Evolutionary conservation across 306 rosid species (phyloP).

Genomic region (Coriaria nepalensis): DNA sequence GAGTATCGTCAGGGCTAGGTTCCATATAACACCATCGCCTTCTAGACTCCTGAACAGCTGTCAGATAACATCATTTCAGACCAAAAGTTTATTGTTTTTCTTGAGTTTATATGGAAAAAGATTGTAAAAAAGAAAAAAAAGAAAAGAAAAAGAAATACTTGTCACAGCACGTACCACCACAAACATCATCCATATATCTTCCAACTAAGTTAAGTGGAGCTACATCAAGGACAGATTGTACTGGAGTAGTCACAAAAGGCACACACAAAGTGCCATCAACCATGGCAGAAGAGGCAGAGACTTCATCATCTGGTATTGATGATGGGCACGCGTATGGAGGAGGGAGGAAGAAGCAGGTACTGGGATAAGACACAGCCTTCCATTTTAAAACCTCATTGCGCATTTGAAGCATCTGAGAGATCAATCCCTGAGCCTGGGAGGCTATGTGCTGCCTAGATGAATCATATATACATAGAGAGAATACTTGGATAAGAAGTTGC

Average conservation of each 20-base stretch:
- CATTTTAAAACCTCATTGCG: conserved; percentile 41
- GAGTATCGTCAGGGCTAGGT: conserved; percentile 27
- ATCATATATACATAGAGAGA: conserved; percentile 59
- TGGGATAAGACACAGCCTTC: conserved; percentile 59
- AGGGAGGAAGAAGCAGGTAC: conserved; percentile 56
- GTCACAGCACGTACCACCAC: conserved; percentile 37
- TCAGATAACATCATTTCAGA: conserved; percentile 25
- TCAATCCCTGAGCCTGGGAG: conserved; percentile 64
- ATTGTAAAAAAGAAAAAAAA: background rate
- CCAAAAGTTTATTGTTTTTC: conserved; percentile 12
- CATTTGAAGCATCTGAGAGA: conserved; percentile 66
- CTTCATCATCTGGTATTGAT: conserved; percentile 32
- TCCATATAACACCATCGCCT: conserved; percentile 47
- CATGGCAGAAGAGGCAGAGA: background rate
- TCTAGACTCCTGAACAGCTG: conserved; percentile 60
- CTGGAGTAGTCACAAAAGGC: conserved; percentile 47
- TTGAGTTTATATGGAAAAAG: conserved; percentile 5
- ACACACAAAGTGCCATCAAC: conserved; percentile 44
- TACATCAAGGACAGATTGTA: conserved; percentile 59
- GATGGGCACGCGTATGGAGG: conserved; percentile 22
- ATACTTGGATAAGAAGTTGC: conserved; percentile 90
- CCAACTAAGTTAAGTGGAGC: conserved; percentile 61
- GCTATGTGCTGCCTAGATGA: conserved; percentile 67
- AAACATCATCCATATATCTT: conserved; percentile 50
- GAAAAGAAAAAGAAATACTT: conserved; percentile 11